phyloP scores from a whole-genome alignment of 148 eudicot species.

The Arbutus unedo region DNA sequence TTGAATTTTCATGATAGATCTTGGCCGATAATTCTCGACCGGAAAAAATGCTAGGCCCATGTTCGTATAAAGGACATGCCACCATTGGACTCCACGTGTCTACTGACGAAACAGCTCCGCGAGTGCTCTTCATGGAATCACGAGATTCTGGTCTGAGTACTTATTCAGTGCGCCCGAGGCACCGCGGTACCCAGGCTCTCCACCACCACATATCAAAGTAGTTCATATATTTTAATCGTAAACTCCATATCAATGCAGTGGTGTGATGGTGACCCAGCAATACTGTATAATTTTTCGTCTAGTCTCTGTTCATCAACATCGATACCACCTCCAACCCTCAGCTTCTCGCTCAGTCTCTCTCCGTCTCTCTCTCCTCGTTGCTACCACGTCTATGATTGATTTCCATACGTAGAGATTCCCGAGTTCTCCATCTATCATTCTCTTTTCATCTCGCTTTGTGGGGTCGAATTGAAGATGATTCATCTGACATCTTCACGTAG shows the following conservation, averaged over 20 bases:
- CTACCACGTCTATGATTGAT: conserved; percentile 11
- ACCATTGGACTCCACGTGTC: conserved; percentile 16
- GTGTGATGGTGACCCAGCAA: too few relatives aligned
- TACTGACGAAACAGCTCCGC: neutral
- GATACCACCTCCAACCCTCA: neutral
- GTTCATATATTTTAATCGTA: too few relatives aligned
- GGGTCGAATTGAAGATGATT: neutral
- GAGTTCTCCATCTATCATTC: neutral
- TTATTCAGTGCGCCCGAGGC: too few relatives aligned
- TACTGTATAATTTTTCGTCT: neutral
- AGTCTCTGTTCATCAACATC: neutral
- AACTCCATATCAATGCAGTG: too few relatives aligned
- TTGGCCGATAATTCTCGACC: neutral
- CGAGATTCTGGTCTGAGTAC: conserved; percentile 10
- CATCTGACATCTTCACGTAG: neutral
- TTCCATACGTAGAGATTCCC: neutral
- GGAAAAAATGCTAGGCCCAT: neutral
- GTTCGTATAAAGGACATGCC: neutral
- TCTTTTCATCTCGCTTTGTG: neutral
- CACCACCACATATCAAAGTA: too few relatives aligned
- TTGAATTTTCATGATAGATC: neutral
- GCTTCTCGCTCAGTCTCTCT: neutral
- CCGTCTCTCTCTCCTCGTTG: conserved; percentile 14
- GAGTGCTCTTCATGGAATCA: conserved; percentile 19
- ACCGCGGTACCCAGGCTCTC: too few relatives aligned